phyloP scores from a whole-genome alignment of 305 asterid species.

The Fraxinus xanthoxyloides region DNA sequence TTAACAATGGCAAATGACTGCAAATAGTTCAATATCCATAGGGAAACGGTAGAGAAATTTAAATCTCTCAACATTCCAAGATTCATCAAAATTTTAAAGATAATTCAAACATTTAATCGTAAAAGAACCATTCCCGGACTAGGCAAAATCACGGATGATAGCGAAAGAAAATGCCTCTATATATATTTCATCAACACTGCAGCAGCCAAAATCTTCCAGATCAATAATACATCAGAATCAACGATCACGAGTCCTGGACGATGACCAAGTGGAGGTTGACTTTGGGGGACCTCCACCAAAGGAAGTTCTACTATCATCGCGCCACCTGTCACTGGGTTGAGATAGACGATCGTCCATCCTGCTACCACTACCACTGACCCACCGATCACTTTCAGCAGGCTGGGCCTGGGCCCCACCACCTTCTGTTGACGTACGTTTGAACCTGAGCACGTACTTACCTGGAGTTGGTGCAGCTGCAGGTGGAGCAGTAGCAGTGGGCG shows the following conservation, averaged over 20 bases:
- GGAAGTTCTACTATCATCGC: conserved; percentile 42
- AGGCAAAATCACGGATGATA: background rate
- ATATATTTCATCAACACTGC: background rate
- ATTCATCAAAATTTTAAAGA: background rate
- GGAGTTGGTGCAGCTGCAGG: conserved; percentile 29
- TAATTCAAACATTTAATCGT: background rate
- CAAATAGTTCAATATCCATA: background rate
- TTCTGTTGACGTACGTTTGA: conserved; percentile 31
- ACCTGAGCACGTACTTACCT: conserved; percentile 68
- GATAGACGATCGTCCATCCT: conserved; percentile 42
- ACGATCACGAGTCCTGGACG: conserved; percentile 11
- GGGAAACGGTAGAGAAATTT: background rate
- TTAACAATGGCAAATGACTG: background rate
- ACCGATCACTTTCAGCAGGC: conserved; percentile 56
- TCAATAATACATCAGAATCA: background rate
- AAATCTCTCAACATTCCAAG: background rate
- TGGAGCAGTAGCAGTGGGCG: conserved; percentile 25
- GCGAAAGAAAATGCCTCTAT: background rate
- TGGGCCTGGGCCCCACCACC: conserved; percentile 41
- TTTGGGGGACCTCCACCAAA: conserved; percentile 26
- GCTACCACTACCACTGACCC: conserved; percentile 43
- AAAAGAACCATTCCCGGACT: background rate
- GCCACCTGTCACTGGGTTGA: conserved; percentile 50
- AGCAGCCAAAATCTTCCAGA: background rate
- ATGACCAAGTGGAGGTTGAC: conserved; percentile 51